phyloP scores from a whole-genome alignment of 768 basidiomycete species.

The Pleurotus djamor region DNA sequence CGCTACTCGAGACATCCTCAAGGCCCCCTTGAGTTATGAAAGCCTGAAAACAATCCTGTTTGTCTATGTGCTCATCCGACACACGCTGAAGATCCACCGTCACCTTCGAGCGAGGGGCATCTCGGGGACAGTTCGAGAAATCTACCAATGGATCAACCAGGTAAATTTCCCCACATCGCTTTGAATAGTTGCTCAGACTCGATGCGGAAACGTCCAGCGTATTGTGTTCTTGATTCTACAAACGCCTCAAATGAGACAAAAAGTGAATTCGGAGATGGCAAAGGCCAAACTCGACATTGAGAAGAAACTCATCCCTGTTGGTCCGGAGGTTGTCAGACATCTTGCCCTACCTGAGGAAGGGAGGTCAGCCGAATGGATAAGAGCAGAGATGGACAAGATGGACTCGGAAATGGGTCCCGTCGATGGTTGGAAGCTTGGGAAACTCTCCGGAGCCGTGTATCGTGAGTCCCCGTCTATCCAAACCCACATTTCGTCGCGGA shows the following conservation, averaged over 20 bases:
- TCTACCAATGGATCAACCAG: conserved; percentile 51
- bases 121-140: conserved; percentile 41
- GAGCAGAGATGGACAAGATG: conserved; percentile 79
- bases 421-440: conserved; percentile 65
- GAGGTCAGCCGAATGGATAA: conserved; percentile 68
- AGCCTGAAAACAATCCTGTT: conserved; percentile 56
- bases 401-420: conserved; percentile 49
- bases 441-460: conserved; percentile 84
- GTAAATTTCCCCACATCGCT: conserved; percentile 28
- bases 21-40: conserved; percentile 27
- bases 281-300: conserved; percentile 67
- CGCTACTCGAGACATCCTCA: conserved; percentile 1
- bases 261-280: conserved; percentile 62
- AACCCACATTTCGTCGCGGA: neutral
- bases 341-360: conserved; percentile 66
- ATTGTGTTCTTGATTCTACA: conserved; percentile 56
- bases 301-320: conserved; percentile 63
- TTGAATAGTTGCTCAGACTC: neutral
- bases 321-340: conserved; percentile 60
- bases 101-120: conserved; percentile 68
- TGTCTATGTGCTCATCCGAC: conserved; percentile 53
- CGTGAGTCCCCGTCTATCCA: conserved; percentile 45
- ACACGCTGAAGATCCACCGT: conserved; percentile 51
- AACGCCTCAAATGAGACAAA: conserved; percentile 56
- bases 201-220: conserved; percentile 32